Percentiles rank a stretch among this genome's conserved stretches.
phyloP scores from a whole-genome alignment of 257 asterid genomes.

The Solanum arcanum region DNA sequence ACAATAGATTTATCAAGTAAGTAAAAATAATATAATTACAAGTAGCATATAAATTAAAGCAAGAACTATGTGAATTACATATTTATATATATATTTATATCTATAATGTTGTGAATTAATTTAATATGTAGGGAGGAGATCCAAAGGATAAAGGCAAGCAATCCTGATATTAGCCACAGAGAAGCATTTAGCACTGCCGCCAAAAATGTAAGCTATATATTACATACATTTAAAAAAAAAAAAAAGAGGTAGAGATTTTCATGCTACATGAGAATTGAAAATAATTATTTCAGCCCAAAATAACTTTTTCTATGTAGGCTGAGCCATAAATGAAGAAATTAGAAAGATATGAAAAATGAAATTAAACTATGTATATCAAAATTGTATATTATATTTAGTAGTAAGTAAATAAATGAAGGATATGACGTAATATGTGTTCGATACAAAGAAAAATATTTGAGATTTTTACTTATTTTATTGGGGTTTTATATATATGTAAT shows the following conservation, averaged over 20 bases:
- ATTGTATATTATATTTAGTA: neutral
- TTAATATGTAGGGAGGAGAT: constrained; percentile 64
- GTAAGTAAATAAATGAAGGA: neutral
- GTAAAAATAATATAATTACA: neutral
- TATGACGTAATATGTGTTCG: neutral
- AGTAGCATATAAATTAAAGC: neutral
- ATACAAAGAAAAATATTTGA: neutral
- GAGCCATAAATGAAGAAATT: neutral
- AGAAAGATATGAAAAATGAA: neutral
- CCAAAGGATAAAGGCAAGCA: constrained; percentile 89
- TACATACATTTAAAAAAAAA: neutral
- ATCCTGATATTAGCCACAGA: constrained; percentile 89
- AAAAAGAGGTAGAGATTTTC: too few relatives aligned
- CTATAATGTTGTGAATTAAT: neutral
- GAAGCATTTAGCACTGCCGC: constrained; percentile 98
- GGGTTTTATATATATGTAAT: neutral
- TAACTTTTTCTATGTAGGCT: neutral
- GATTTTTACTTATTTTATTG: neutral
- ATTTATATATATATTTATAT: neutral
- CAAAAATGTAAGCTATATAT: constrained; percentile 50
- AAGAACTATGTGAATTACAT: neutral
- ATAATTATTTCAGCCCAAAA: neutral
- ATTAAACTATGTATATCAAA: neutral
- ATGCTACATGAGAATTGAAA: neutral
- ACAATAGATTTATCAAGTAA: constrained; percentile 88